These are phyloP conservation scores for Alternaria dauci DNA, from an alignment of 2,329 filamentous ascomycete species.

Conservation along the genomic window DNA sequence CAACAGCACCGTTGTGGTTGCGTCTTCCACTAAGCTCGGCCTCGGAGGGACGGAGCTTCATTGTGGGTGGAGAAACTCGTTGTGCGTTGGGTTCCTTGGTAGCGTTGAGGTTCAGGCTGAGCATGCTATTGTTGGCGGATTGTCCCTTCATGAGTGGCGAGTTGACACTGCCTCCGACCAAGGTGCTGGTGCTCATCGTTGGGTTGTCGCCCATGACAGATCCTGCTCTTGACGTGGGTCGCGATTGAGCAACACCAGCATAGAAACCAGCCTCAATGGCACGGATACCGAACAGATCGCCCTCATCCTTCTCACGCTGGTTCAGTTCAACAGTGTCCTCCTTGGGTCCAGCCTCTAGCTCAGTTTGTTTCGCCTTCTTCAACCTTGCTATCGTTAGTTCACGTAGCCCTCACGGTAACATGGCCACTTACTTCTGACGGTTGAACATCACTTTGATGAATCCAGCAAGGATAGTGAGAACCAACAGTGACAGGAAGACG, in stretches of 20 bases:
- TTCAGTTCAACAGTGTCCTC: constrained; percentile 49
- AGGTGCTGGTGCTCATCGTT: constrained; percentile 46
- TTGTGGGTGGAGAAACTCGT: constrained; percentile 33
- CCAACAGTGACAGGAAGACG: constrained; percentile 45
- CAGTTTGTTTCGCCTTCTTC: constrained; percentile 39
- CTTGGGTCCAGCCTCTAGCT: constrained; percentile 37
- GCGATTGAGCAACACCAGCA: constrained; percentile 52
- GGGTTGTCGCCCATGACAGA: constrained; percentile 37
- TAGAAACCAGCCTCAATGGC: constrained; percentile 54
- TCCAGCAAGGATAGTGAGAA: constrained; percentile 44
- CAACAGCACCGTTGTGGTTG: constrained; percentile 44
- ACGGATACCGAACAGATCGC: constrained; percentile 52
- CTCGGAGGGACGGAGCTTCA: constrained; percentile 47
- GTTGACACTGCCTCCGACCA: constrained; percentile 43
- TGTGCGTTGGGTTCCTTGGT: constrained; percentile 31
- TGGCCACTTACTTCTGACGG: constrained; percentile 45
- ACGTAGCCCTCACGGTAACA: background rate
- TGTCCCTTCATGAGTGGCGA: constrained; percentile 43
- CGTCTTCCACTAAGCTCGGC: constrained; percentile 49
- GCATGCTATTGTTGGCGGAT: constrained; percentile 46
- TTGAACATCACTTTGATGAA: constrained; percentile 47
- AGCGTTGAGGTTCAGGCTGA: constrained; percentile 40
- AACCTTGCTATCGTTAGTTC: constrained; percentile 34
- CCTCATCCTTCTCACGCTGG: constrained; percentile 49
- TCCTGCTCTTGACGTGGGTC: constrained; percentile 48